A percentile compares a stretch with the other conserved stretches of the same genome.
Conservation (phyloP, 2,329 filamentous ascomycete species). For the Fusarium sp. region DNA sequence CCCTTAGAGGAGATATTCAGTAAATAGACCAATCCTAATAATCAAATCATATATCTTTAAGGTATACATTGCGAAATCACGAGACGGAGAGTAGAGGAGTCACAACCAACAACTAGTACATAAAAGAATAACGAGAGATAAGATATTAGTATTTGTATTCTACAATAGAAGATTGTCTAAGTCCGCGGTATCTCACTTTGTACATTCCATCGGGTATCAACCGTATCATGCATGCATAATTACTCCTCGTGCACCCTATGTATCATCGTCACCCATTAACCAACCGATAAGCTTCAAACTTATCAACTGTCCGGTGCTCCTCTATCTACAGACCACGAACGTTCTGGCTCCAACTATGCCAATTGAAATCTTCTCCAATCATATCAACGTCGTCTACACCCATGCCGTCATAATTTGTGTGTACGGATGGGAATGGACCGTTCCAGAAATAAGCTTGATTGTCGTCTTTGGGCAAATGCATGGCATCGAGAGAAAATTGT, state of each 20-base stretch:
- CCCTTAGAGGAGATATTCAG: no score
- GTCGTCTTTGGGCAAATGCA: conserved; percentile 51
- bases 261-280: conserved; percentile 6
- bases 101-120: no score
- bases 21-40: no score
- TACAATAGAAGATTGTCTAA: no score
- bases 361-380: conserved; percentile 61
- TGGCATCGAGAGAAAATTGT: conserved; percentile 33
- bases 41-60: no score
- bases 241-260: conserved; percentile 17
- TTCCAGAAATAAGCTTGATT: conserved; percentile 60
- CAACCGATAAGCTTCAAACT: conserved; percentile 8
- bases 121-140: no score
- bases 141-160: no score
- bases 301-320: conserved; percentile 46
- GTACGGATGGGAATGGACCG: conserved; percentile 50
- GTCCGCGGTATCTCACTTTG: conserved; percentile 10
- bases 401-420: conserved; percentile 49
- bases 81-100: no score
- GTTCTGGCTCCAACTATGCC: conserved; percentile 63
- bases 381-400: conserved; percentile 55
- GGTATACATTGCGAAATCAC: no score
- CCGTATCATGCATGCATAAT: conserved; percentile 47
- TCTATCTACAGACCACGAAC: conserved; percentile 57
- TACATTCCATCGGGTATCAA: conserved; percentile 41